These are phyloP conservation scores for Xylaria palmicola DNA, from an alignment of 495 filamentous ascomycete genomes.

Conservation along the genomic window DNA sequence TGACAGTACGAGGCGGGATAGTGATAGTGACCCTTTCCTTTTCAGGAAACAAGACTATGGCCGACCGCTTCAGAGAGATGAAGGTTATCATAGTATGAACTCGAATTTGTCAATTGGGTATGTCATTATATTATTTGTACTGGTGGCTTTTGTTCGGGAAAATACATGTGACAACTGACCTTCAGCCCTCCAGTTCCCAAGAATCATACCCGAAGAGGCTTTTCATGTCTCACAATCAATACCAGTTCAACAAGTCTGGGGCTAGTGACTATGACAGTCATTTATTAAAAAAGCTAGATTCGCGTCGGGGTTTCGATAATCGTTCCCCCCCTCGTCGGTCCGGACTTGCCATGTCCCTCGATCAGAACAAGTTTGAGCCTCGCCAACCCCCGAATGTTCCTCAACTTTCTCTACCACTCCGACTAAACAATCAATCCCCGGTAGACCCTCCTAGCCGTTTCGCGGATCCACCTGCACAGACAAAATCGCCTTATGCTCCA, in stretches of 20 bases:
- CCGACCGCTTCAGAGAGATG: constrained; percentile 25
- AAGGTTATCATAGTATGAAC: constrained; percentile 34
- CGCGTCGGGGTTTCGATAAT: constrained; percentile 57
- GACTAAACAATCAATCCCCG: constrained; percentile 31
- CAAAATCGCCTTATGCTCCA: constrained; percentile 49
- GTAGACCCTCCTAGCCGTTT: constrained; percentile 45
- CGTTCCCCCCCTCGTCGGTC: constrained; percentile 53
- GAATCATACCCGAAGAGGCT: constrained; percentile 39
- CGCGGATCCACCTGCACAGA: constrained; percentile 46
- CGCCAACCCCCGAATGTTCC: constrained; percentile 48
- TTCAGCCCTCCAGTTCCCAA: constrained; percentile 24
- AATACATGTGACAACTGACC: constrained; percentile 18
- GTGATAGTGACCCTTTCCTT: constrained; percentile 19
- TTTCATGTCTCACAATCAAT: constrained; percentile 46
- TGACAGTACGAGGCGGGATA: constrained; percentile 26
- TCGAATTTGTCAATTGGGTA: constrained; percentile 32
- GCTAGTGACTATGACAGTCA: constrained; percentile 77
- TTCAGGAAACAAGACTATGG: constrained; percentile 25
- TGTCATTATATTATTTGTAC: constrained; percentile 8
- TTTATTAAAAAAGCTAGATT: constrained; percentile 72
- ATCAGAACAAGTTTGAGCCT: constrained; percentile 43
- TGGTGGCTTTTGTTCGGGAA: not conserved
- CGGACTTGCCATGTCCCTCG: constrained; percentile 52
- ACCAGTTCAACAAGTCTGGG: constrained; percentile 53
- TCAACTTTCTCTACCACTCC: constrained; percentile 51